Evolutionary conservation across 345 rosid species (phyloP).

Genomic region (Noccaea caerulescens): DNA sequence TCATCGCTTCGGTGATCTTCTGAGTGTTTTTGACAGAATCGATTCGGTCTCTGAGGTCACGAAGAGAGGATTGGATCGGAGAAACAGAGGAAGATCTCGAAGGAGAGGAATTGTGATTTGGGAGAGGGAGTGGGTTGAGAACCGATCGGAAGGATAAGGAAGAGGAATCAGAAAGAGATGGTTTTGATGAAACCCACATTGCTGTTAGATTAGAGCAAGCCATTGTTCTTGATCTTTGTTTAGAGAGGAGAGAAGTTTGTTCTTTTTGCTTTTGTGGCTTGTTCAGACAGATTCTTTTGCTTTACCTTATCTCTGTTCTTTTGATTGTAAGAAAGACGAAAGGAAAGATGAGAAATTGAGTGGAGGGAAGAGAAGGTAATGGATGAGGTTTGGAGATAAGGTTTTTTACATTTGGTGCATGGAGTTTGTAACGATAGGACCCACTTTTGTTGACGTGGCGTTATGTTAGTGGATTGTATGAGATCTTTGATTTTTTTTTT

Average conservation of each 20-base stretch:
- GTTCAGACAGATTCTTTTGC: slow-evolving; percentile 41
- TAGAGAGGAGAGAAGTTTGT: slow-evolving; percentile 25
- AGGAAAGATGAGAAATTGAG: slow-evolving; percentile 31
- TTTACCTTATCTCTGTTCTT: slow-evolving; percentile 43
- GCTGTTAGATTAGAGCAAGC: slow-evolving; percentile 82
- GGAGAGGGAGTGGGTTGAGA: slow-evolving; percentile 65
- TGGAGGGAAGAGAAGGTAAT: slow-evolving; percentile 49
- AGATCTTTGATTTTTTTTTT: slow-evolving; percentile 17
- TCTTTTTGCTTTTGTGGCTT: slow-evolving; percentile 1
- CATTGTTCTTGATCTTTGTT: slow-evolving; percentile 46
- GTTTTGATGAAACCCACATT: slow-evolving; percentile 80
- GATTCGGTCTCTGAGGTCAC: slow-evolving; percentile 78
- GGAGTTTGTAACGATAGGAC: slow-evolving; percentile 38
- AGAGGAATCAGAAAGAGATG: slow-evolving; percentile 76
- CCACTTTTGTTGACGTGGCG: slow-evolving; percentile 36
- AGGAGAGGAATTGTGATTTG: slow-evolving; percentile 46
- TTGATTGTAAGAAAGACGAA: slow-evolving; percentile 32
- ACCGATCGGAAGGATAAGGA: slow-evolving; percentile 70
- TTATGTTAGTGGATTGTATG: slow-evolving; percentile 19
- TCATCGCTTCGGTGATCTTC: slow-evolving; percentile 99
- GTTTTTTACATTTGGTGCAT: slow-evolving; percentile 51
- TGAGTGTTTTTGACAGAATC: slow-evolving; percentile 89
- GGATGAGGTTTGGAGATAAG: slow-evolving; percentile 84
- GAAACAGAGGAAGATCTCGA: slow-evolving; percentile 59
- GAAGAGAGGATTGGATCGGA: slow-evolving; percentile 74